Evolutionary conservation across 805 yeast species (phyloP), one percentile per base, ranked within the genome.

Genomic region (Ogataea nitratoaversa): DNA sequence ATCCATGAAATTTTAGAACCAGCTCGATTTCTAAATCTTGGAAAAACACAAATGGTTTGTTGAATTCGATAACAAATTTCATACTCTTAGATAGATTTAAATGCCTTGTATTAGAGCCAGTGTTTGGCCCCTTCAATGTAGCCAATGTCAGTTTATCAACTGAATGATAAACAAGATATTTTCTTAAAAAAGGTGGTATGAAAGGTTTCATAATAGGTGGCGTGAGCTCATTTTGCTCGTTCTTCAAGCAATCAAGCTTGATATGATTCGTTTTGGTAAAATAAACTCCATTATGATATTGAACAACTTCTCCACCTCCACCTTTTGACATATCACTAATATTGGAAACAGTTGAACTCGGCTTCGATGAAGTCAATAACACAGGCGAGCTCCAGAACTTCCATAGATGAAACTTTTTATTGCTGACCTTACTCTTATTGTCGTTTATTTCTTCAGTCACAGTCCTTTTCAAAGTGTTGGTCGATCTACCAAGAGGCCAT

Each of bases 1-100:
- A 53, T 0, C 77, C 77, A 19, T 57, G 56, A 64, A 70, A 71
- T 37, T 63, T 62, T 11, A 68, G 59, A 16, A 52, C 60, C 27
- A 70, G 44, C 28, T 46, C 53, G 25, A 55, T 33, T 6, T 36
- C 40, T 6, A 46, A 40, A n/a, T 42, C 30, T 4, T 48, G 38
- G 25, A 53, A 36, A 34, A 28, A 53, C 3, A 48, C 37, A 23
- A 44, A 37, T 14, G 45, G 37, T 24, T 40, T 43, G 37, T 50
- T 49, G 43, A 55, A 47, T 38, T 55, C 60, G 17, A 55, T 30
- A 8, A 55, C 39, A 18, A 49, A 30, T 31, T 55, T 55, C 36
- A 52, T 49, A 23, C 43, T 35, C 31, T 41, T 39, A n/a, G 46
- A 39, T 16, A 32, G 7, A 6, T 29, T 29, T 11, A 22, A 22